Evolutionary conservation across 2,329 filamentous ascomycete genomes (phyloP), one percentile per base, ranked within the genome.

Genomic region (Metarhizium rileyi): DNA sequence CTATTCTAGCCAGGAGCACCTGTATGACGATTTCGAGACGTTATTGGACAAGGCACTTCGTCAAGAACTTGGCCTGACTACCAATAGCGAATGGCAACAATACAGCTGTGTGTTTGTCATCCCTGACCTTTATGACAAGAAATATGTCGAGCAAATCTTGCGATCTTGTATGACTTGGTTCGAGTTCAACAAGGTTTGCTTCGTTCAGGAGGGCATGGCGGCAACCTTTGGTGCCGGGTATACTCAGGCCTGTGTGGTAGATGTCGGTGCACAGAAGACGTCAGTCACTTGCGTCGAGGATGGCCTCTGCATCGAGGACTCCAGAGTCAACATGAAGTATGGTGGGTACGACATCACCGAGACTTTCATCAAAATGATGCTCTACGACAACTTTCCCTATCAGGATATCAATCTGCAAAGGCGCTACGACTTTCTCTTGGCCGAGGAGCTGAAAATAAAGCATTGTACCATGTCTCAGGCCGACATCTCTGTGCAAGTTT

Each of bases 81-180:
- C 81, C 55, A 86, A 86, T 60, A 86, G 84, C 59, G 83, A 91
- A 47, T 94, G 90, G 83, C 78, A 79, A 49, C 87, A 94, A 64
- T 97, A 96, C 68, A 93, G 87, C 60, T 96, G 90, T 59, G 90
- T 96, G n/a, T 89, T 97, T 61, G 84, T 98, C 55, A 94, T 98
- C 44, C 93, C 93, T 0, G 93, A 98, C 64, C 75, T 98, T 9
- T 98, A 97, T 69, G 93, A 98, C 70, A 94, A 95, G 66, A 81
- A 81, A 46, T 95, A 96, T 56, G 88, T 97, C 18, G 88, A 89
- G 46, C 83, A 86, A 62, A 73, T 94, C 9, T 74, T 98, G 40
- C 84, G 90, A 50, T 87, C 93, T 52, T 81, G 91, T 58, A 85
- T 97, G 72, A 84, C 80, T 44, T 90, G 91, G 70, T 93, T 96